phyloP scores from a whole-genome alignment of 768 basidiomycete genomes.

The Lyophyllum shimeji region DNA sequence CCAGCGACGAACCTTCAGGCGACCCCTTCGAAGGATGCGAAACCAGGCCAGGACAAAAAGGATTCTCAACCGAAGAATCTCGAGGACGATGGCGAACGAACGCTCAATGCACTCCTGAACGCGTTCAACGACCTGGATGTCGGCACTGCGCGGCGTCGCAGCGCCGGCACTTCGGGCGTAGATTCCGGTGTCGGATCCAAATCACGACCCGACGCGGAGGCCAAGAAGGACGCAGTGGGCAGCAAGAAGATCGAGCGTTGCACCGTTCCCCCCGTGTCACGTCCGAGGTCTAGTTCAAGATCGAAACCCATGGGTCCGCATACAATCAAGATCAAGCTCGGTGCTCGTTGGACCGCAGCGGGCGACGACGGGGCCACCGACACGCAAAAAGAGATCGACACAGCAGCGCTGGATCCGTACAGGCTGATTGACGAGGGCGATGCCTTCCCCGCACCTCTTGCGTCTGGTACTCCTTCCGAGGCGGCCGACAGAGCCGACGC shows the following conservation, averaged over 20 bases:
- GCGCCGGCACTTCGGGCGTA: not conserved
- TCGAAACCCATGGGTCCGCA: not conserved
- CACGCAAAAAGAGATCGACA: not conserved
- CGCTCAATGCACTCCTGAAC: not conserved
- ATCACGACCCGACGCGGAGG: not conserved
- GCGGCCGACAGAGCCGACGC: no score
- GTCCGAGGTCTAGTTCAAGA: not conserved
- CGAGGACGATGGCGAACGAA: not conserved
- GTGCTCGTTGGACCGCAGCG: conserved; percentile 1
- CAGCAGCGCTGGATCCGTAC: conserved; percentile 5
- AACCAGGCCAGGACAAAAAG: not conserved
- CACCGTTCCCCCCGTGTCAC: no score
- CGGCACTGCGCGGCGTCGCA: not conserved
- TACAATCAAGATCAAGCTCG: conserved; percentile 11
- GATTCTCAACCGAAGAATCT: not conserved
- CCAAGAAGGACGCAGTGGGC: not conserved
- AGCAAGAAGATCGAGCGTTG: no score
- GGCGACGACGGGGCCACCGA: not conserved
- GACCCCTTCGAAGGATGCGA: not conserved
- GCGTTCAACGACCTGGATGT: conserved; percentile 3
- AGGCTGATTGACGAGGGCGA: conserved; percentile 10
- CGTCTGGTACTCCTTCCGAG: not conserved
- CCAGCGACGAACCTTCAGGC: not conserved
- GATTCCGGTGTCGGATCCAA: no score
- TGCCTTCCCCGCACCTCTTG: not conserved